These are phyloP conservation scores for Mucor saturninus DNA, from an alignment of 371 early-diverging fungal species.

Conservation along the genomic window DNA sequence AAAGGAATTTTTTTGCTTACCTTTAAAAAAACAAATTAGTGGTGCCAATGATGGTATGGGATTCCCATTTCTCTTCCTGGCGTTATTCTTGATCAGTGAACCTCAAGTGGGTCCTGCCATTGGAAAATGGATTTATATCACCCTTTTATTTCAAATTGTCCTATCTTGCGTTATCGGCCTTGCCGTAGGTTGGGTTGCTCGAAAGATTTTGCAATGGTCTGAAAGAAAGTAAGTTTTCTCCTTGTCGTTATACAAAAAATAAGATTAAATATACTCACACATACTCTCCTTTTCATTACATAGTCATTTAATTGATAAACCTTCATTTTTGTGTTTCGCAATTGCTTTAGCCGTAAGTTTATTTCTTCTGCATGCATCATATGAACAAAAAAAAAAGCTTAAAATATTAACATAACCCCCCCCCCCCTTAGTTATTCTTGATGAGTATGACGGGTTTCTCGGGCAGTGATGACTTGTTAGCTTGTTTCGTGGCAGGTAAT, in stretches of 20 bases:
- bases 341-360: conserved; percentile 83
- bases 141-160: conserved; percentile 80
- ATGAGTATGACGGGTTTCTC: conserved; percentile 83
- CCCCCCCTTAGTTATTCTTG: conserved; percentile 62
- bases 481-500: conserved; percentile 92
- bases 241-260: background rate
- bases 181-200: conserved; percentile 75
- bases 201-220: conserved; percentile 75
- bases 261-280: background rate
- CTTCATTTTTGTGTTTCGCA: conserved; percentile 87
- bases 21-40: conserved; percentile 31
- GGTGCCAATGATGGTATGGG: conserved; percentile 89
- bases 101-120: conserved; percentile 67
- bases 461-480: conserved; percentile 88
- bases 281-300: background rate
- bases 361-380: conserved; percentile 6
- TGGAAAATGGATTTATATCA: conserved; percentile 78
- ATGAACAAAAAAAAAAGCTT: background rate
- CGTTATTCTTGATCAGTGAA: conserved; percentile 71
- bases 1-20: background rate
- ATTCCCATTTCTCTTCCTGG: conserved; percentile 87
- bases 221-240: conserved; percentile 53
- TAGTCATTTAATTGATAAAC: conserved; percentile 87
- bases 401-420: background rate
- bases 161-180: conserved; percentile 81